Evolutionary conservation across 306 rosid species (phyloP), one percentile per base, ranked within the genome.

Genomic region (Sophora flavescens): DNA sequence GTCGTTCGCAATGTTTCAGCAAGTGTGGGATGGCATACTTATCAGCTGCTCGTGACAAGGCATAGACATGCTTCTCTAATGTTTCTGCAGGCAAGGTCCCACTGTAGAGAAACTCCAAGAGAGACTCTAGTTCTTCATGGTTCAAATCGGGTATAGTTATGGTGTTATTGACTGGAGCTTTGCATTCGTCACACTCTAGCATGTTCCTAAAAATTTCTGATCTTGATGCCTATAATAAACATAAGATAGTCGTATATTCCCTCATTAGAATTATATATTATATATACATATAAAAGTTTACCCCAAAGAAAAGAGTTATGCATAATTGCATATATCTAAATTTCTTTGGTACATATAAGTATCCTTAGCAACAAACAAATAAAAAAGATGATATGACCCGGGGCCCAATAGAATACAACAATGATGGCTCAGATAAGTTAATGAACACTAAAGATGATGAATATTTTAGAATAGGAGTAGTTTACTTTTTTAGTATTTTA

Each of bases 131-230:
- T 72, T 88, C 97, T 58, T 87, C 93, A 6, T 83, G 68, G 73
- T 76, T 81, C 79, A 95, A 6, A 45, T 95, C 97, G 0, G 90
- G 80, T 53, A 95, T 63, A 1, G 81, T 83, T 32, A 92, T 80
- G 35, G 73, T 33, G 74, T 85, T 84, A 9, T 1, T 70, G 0
- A 93, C 80, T 58, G 93, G 66, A 2, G 96, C 85, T 59, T 89
- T 95, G 85, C 90, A 92, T 18, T 67, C 88, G 69, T 92, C 97
- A 0, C 87, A 82, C 13, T 90, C 97, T 2, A 95, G 76, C 81
- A 92, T 81, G 84, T 90, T 89, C 84, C 77, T 88, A 18, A 95
- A 95, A 6, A 95, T 82, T 58, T 90, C 93, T 72, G 96, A 95
- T 80, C 97, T 87, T 47, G 81, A 48, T 7, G 97, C 98, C 98